A percentile compares a stretch with the other conserved stretches of the same genome.
phyloP scores from a whole-genome alignment of 805 yeast species.

The Yamadazyma endophytica region DNA sequence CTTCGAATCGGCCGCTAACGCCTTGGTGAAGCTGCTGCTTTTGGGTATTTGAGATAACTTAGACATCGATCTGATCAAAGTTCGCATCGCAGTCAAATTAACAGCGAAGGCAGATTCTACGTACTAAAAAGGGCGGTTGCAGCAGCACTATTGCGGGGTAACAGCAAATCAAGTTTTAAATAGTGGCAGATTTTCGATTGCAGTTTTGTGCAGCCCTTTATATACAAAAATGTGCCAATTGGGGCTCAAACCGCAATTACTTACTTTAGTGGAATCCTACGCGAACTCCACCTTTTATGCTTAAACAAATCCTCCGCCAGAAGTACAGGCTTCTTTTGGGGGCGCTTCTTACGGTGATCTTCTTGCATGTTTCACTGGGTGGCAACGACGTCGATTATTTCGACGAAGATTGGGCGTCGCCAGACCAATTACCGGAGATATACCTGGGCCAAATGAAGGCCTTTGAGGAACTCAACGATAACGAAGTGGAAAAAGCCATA shows the following conservation, averaged over 20 bases:
- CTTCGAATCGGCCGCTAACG: constrained; percentile 25
- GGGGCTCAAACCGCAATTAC: too few species aligned
- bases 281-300: too few species aligned
- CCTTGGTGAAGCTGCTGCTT: constrained; percentile 22
- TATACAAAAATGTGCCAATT: too few species aligned
- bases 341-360: neutral
- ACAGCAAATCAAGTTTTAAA: too few species aligned
- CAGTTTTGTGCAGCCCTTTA: too few species aligned
- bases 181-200: too few species aligned
- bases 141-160: too few species aligned
- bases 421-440: neutral
- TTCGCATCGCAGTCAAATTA: neutral
- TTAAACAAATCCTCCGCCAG: too few species aligned
- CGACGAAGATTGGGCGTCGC: neutral
- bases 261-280: too few species aligned
- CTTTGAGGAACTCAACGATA: neutral
- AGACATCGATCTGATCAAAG: constrained; percentile 2
- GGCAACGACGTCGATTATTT: neutral
- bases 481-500: constrained; percentile 1
- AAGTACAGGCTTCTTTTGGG: constrained; percentile 1
- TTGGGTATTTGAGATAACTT: constrained; percentile 23
- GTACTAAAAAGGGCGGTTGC: too few species aligned
- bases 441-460: neutral
- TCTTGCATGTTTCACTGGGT: neutral
- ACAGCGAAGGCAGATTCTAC: too few species aligned